A percentile compares a stretch with the other conserved stretches of the same genome.
phyloP scores from a whole-genome alignment of 1,139 yeast genomes.

The Arxiozyma slooffiae region DNA sequence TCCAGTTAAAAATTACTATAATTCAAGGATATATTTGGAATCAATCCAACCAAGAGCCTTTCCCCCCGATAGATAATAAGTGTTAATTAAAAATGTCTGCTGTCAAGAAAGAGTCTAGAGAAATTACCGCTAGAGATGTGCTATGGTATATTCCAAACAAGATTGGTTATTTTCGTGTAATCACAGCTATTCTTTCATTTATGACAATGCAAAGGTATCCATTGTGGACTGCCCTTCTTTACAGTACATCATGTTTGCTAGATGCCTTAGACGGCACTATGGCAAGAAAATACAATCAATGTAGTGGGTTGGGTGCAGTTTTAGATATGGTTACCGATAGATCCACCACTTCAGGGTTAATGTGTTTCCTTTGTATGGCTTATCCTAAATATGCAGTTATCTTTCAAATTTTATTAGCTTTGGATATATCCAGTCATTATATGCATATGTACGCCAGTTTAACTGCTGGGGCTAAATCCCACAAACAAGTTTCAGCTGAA shows the following conservation, averaged over 20 bases:
- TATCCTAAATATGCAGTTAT: conserved; percentile 52
- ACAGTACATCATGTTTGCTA: conserved; percentile 79
- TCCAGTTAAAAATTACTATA: neutral
- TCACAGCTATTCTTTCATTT: conserved; percentile 72
- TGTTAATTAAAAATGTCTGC: neutral
- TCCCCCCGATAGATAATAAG: neutral
- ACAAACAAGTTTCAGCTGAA: conserved; percentile 70
- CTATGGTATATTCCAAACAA: conserved; percentile 79
- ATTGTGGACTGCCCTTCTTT: conserved; percentile 59
- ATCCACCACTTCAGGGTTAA: conserved; percentile 86
- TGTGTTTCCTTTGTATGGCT: conserved; percentile 72
- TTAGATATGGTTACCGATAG: conserved; percentile 98
- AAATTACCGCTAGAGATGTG: conserved; percentile 36
- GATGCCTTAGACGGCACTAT: conserved; percentile 97
- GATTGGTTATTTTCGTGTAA: conserved; percentile 78
- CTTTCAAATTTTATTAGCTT: conserved; percentile 79
- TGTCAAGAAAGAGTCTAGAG: neutral
- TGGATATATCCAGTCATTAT: conserved; percentile 92
- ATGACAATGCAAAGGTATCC: conserved; percentile 80
- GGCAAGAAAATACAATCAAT: conserved; percentile 81
- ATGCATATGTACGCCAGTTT: conserved; percentile 98
- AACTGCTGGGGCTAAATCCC: conserved; percentile 67
- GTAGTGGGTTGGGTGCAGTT: conserved; percentile 90
- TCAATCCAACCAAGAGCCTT: too few relatives aligned
- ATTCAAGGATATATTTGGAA: too few relatives aligned